These are phyloP conservation scores for Metschnikowia amazonensis DNA, from an alignment of 805 yeast genomes.

Conservation along the genomic window DNA sequence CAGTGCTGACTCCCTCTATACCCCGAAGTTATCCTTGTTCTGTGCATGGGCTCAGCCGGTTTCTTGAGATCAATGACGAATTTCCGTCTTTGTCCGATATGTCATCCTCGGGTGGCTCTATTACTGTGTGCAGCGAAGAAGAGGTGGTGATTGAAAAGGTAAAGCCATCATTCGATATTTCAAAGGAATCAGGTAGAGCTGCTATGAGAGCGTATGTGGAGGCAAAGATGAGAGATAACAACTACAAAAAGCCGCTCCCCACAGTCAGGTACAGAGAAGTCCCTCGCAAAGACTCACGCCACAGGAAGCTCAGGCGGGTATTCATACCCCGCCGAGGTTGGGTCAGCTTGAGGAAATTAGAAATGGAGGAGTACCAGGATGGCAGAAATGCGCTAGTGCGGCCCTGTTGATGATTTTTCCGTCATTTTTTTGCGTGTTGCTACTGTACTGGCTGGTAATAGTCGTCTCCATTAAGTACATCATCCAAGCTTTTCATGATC, in stretches of 20 bases:
- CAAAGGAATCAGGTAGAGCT: conserved; percentile 14
- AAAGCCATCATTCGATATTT: conserved; percentile 12
- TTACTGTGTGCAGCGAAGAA: not conserved
- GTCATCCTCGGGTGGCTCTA: not conserved
- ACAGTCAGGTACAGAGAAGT: not conserved
- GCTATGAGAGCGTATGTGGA: conserved; percentile 11
- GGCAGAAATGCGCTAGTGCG: conserved; percentile 4
- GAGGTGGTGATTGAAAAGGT: not conserved
- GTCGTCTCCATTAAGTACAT: not conserved
- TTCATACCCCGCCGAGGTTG: conserved; percentile 14
- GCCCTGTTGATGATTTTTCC: not conserved
- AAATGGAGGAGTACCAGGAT: conserved; percentile 3
- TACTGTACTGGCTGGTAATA: not conserved
- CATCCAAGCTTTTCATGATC: no score
- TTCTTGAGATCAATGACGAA: not conserved
- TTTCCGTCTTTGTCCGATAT: not conserved
- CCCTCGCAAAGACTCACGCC: conserved; percentile 1
- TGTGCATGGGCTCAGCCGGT: conserved; percentile 2
- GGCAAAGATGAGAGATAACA: conserved; percentile 7
- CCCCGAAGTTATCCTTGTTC: conserved; percentile 2
- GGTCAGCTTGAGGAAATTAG: conserved; percentile 6
- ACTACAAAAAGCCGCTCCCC: not conserved
- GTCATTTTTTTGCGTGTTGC: not conserved
- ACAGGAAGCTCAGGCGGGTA: conserved; percentile 8
- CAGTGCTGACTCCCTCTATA: not conserved